Evolutionary conservation across 2,329 filamentous ascomycete species (phyloP), one percentile per base, ranked within the genome.

Genomic region (Fusarium sororula): DNA sequence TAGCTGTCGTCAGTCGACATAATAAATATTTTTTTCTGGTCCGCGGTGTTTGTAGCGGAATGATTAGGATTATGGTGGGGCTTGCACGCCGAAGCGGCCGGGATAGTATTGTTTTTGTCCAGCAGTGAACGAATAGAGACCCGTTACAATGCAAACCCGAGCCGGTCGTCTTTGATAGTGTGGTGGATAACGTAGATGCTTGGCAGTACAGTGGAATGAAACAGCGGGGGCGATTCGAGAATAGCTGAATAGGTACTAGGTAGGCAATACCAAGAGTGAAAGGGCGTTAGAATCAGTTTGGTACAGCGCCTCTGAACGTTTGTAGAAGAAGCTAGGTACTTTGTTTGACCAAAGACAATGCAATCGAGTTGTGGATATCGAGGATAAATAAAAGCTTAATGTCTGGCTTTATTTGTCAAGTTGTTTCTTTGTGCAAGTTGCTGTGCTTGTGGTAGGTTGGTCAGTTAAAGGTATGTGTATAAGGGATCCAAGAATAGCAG

Each of bases 1-100:
- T 90, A 90, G 69, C 82, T 83, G 78, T 87, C 85, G 79, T 85
- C 83, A 75, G 83, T 84, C 84, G 89, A 88, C 83, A 83, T 84
- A 70, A 75, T 75, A 75, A 75, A 63, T 72, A 60, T n/a, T n/a
- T 38, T 77, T 80, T 77, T 77, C 75, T 72, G 70, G 62, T 72
- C 64, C 26, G 41, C 47, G 61, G 64, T 62, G 58, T 41, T 58
- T 60, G 64, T 65, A 70, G 74, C 63, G 53, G 48, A 66, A 65
- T 50, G 26, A 63, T 72, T 71, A 57, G 58, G 55, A 75, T 73
- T 72, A 73, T 63, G 61, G 72, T 78, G 76, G 76, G 73, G 68
- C 57, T 61, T 71, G 59, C 44, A 65, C 68, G 73, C 64, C 65
- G 67, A 70, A 70, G 65, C 64, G 72, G 72, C 61, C 61, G 72